Percentiles rank a stretch among this genome's conserved stretches.
Evolutionary conservation across 345 rosid species (phyloP).

Genomic region (Stellera chamaejasme): DNA sequence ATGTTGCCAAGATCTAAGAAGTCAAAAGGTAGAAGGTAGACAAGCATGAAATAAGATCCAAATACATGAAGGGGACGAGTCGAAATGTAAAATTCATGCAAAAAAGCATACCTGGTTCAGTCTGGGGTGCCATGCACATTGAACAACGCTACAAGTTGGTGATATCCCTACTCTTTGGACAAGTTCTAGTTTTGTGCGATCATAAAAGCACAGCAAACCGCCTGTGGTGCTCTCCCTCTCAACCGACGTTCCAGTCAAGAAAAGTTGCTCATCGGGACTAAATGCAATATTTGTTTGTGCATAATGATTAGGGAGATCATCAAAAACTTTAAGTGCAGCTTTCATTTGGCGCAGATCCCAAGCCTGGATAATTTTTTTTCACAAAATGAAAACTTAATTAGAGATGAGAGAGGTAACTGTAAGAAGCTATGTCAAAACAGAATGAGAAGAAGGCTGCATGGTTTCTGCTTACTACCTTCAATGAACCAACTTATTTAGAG

Average conservation of each 20-base stretch:
- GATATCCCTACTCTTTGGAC: constrained; percentile 87
- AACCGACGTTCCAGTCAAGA: constrained; percentile 89
- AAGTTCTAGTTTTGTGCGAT: constrained; percentile 76
- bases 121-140: constrained; percentile 90
- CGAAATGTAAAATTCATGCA: constrained; percentile 1
- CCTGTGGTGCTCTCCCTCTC: constrained; percentile 82
- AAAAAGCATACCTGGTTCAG: constrained; percentile 68
- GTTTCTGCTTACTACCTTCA: constrained; percentile 44
- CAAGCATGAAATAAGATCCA: not conserved
- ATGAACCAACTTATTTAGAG: constrained; percentile 5
- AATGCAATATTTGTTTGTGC: constrained; percentile 89
- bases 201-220: constrained; percentile 83
- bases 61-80: not conserved
- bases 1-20: constrained; percentile 69
- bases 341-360: constrained; percentile 95
- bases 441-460: not conserved
- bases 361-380: constrained; percentile 35
- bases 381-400: constrained; percentile 9
- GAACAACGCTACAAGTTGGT: constrained; percentile 80
- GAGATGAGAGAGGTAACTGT: not conserved
- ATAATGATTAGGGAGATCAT: constrained; percentile 84
- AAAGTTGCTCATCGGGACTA: constrained; percentile 86
- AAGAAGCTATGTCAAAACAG: constrained; percentile 3
- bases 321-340: constrained; percentile 63
- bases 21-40: constrained; percentile 8